These are phyloP conservation scores for Brassica rapa DNA, from an alignment of 345 rosid genomes.

Conservation along the genomic window DNA sequence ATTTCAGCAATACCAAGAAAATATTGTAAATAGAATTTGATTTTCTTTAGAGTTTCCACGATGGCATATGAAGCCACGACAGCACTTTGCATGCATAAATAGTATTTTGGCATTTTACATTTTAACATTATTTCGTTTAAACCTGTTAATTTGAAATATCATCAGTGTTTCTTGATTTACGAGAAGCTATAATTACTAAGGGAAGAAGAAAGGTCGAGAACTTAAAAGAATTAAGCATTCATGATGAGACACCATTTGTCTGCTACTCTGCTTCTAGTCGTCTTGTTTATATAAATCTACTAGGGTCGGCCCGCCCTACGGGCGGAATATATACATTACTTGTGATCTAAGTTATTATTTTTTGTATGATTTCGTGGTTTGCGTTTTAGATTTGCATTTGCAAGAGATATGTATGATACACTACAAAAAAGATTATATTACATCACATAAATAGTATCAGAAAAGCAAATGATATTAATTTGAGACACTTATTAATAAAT, in stretches of 20 bases:
- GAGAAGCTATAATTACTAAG: not conserved
- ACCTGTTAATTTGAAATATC: not conserved
- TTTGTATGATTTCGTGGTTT: too few relatives aligned
- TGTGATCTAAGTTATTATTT: too few relatives aligned
- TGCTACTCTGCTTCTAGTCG: too few relatives aligned
- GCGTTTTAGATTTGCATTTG: too few relatives aligned
- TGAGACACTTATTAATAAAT: too few relatives aligned
- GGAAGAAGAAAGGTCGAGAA: constrained; percentile 6
- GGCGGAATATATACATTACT: too few relatives aligned
- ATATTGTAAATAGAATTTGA: not conserved
- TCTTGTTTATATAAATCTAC: too few relatives aligned
- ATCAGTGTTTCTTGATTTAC: not conserved
- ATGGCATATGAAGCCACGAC: not conserved
- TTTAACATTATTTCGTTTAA: not conserved
- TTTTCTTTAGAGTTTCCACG: not conserved
- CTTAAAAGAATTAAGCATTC: not conserved
- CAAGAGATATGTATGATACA: too few relatives aligned
- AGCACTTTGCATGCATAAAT: constrained; percentile 9
- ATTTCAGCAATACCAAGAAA: constrained; percentile 17
- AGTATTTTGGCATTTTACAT: not conserved
- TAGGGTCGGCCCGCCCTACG: too few relatives aligned
- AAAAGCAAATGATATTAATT: too few relatives aligned
- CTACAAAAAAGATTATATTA: too few relatives aligned
- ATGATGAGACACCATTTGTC: not conserved
- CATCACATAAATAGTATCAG: too few relatives aligned